Percentiles rank a stretch among this genome's conserved stretches.
These are phyloP conservation scores for Anacardium occidentale DNA, from an alignment of 345 rosid species.

Conservation along the genomic window DNA sequence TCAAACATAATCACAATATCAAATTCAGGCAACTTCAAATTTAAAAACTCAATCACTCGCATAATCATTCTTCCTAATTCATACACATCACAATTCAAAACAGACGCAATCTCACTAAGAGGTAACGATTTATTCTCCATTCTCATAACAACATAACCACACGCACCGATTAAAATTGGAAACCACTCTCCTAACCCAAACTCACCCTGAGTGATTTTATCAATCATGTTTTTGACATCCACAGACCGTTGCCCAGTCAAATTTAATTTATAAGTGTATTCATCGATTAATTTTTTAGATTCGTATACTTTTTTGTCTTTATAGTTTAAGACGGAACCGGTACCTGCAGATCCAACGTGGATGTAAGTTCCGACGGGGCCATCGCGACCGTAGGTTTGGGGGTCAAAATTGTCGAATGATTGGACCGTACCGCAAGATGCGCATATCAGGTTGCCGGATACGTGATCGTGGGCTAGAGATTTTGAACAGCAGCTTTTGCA, in stretches of 20 bases:
- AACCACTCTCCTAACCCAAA: slow-evolving; percentile 79
- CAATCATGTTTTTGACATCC: slow-evolving; percentile 41
- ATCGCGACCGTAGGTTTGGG: slow-evolving; percentile 35
- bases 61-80: slow-evolving; percentile 70
- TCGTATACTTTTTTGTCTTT: slow-evolving; percentile 59
- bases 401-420: slow-evolving; percentile 44
- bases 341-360: slow-evolving; percentile 58
- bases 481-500: slow-evolving; percentile 52
- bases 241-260: slow-evolving; percentile 24
- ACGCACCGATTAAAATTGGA: slow-evolving; percentile 59
- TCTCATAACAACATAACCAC: slow-evolving; percentile 57
- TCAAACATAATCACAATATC: slow-evolving; percentile 55
- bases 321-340: slow-evolving; percentile 45
- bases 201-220: slow-evolving; percentile 58
- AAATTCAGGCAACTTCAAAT: slow-evolving; percentile 47
- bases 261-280: slow-evolving; percentile 29
- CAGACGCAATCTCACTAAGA: slow-evolving; percentile 43
- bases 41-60: slow-evolving; percentile 62
- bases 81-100: slow-evolving; percentile 50
- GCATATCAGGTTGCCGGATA: slow-evolving; percentile 48
- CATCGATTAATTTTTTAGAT: slow-evolving; percentile 48
- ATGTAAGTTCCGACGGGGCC: slow-evolving; percentile 67
- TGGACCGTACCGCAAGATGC: slow-evolving; percentile 45
- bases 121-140: slow-evolving; percentile 49
- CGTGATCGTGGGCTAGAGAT: slow-evolving; percentile 44